Evolutionary conservation across 2,329 filamentous ascomycete species (phyloP), one percentile per base, ranked within the genome.

Genomic region (Bertia moriformis): DNA sequence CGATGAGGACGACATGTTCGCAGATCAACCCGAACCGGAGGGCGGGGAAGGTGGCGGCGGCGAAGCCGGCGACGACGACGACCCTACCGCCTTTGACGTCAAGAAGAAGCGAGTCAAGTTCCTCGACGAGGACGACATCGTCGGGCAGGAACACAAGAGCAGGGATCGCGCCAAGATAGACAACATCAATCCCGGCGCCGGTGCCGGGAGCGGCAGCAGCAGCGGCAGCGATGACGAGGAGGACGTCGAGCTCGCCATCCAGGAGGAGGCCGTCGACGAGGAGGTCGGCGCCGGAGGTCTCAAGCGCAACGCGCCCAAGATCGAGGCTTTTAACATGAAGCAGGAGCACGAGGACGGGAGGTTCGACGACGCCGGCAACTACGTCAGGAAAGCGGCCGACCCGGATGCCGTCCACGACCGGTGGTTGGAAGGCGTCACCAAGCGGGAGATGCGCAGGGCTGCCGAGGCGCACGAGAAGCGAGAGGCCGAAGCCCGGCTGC

Each of bases 271-370:
- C 14, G 54, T 94, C 14, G 91, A 95, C 48, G 81, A 88, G 40
- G 91, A 98, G 56, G 67, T 98, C 4, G 91, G 91, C 2, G 80
- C 85, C 1, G 91, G 91, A 13, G 83, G 83, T 2, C 81, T 93
- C 49, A 96, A 95, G 63, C 83, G 78, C 50, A 86, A 95, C 57
- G 91, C 91, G 2, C 91, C 91, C 2, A 85, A 91, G 55, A 71
- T 98, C 4, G 91, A 96, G 57, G 89, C 89, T 2, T 98, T 98
- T 69, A 96, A 98, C 53, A 83, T 98, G 69, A 78, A 75, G 42
- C 65, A 73, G 12, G 91, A 98, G 57, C 79, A 93, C 56, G 87
- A 96, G 52, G 89, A 96, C 48, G 91, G 91, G 1, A 72, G 78
- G 10, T 98, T 95, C 51, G 91, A 98, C 54, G 83, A 91, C 48